These are phyloP conservation scores for Penicillium cosmopolitanum DNA, from an alignment of 495 filamentous ascomycete species.

Conservation along the genomic window DNA sequence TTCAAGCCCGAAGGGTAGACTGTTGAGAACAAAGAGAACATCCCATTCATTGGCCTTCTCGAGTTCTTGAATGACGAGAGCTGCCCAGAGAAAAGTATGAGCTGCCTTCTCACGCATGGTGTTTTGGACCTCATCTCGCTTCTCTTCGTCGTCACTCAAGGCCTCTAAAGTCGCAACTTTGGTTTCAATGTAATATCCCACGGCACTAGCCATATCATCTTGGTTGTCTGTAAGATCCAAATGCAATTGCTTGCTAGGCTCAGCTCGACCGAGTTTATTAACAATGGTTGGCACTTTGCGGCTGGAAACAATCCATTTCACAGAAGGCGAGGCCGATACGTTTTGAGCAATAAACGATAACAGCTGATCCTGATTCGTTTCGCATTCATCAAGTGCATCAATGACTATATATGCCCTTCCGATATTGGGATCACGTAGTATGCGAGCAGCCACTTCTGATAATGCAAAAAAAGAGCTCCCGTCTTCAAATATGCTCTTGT, in stretches of 20 bases:
- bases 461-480: neutral
- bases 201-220: no score
- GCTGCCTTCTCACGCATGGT: no score
- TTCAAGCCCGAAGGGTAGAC: no score
- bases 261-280: neutral
- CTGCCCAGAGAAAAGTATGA: no score
- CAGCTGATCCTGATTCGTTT: neutral
- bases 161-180: no score
- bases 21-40: no score
- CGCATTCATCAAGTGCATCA: neutral
- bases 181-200: no score
- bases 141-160: no score
- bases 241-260: neutral
- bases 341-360: neutral
- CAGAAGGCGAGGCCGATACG: neutral
- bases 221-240: no score
- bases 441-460: neutral
- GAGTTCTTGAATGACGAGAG: no score
- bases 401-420: neutral
- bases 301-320: neutral
- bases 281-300: neutral
- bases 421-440: neutral
- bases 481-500: neutral
- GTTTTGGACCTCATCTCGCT: no score
- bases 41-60: no score